Evolutionary conservation across 768 basidiomycete genomes (phyloP), one percentile per base, ranked within the genome.

Genomic region (Symmetrospora coprosmae): DNA sequence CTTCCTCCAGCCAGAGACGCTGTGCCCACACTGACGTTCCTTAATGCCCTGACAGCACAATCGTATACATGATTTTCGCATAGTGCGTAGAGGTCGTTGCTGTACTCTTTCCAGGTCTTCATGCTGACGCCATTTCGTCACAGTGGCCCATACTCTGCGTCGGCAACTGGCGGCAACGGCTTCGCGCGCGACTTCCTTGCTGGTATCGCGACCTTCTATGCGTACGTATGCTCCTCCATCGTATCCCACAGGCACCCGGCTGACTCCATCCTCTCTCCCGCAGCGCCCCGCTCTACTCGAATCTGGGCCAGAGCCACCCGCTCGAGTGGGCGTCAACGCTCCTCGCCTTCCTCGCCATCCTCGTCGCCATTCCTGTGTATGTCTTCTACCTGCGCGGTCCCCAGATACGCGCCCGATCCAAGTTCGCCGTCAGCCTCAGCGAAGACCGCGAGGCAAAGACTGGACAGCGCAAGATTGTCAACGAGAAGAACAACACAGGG

Each of bases 161-260:
- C 66, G 5, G 70, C 70, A 1, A 71, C 68, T 2, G 70, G 69
- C 16, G 70, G 70, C 31, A 71, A 71, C 62, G 71, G 68, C 46
- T 64, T 68, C 31, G 64, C 67, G 0, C 61, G 71, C 52, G 71
- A 72, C 55, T 67, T 71, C 61, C 53, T 72, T 7, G 68, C 70
- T 16, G 70, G 70, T 58, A 61, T 70, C 21, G 25, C 47, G 11
- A 48, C 63, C 16, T 59, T 60, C 53, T 65, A 59, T 49, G 34
- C 37, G n/a, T 27, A 40, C 37, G 19, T 23, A n/a, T 23, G 21
- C 17, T 19, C 17, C n/a, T n/a, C n/a, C n/a, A n/a, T n/a, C n/a
- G n/a, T n/a, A n/a, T n/a, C n/a, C n/a, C n/a, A n/a, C n/a, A n/a
- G n/a, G n/a, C n/a, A n/a, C n/a, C n/a, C n/a, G n/a, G n/a, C n/a